Percentiles rank a stretch among this genome's conserved stretches.
phyloP scores from a whole-genome alignment of 352 stramenopile genomes.

The Pythium dissotocum region DNA sequence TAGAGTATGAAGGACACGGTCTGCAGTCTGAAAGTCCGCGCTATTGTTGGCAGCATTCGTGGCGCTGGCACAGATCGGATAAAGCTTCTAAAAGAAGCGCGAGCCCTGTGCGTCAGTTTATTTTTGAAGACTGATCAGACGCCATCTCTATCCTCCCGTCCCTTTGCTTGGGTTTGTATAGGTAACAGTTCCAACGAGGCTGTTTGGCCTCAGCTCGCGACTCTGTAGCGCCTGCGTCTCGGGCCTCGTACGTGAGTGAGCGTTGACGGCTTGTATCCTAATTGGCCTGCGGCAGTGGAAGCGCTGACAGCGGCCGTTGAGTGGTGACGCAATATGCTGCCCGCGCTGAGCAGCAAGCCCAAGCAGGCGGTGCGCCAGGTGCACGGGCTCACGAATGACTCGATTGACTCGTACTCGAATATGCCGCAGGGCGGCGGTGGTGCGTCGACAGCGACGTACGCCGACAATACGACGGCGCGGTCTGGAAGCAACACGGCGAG shows the following conservation, averaged over 20 bases:
- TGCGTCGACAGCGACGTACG: constrained; percentile 37
- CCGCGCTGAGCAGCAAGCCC: constrained; percentile 77
- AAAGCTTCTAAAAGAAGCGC: not conserved
- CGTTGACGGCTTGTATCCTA: not conserved
- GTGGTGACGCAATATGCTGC: constrained; percentile 43
- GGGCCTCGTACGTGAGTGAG: not conserved
- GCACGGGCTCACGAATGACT: constrained; percentile 81
- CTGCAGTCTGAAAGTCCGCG: no score
- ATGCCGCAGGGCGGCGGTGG: constrained; percentile 36
- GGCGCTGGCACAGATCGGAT: not conserved
- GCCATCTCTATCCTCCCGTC: not conserved
- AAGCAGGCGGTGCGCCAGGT: constrained; percentile 84
- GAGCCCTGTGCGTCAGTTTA: not conserved
- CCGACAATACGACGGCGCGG: constrained; percentile 52
- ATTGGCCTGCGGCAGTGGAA: not conserved
- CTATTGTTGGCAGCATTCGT: not conserved
- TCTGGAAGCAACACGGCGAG: constrained; percentile 24
- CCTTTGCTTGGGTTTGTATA: not conserved
- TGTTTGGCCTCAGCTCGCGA: not conserved
- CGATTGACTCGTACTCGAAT: constrained; percentile 85
- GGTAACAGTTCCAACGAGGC: constrained; percentile 2
- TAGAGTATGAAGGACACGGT: no score
- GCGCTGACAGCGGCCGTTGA: not conserved
- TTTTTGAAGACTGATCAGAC: not conserved
- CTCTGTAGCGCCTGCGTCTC: not conserved